phyloP scores from a whole-genome alignment of 2,329 filamentous ascomycete genomes.

The Hypoxylon sp. region DNA sequence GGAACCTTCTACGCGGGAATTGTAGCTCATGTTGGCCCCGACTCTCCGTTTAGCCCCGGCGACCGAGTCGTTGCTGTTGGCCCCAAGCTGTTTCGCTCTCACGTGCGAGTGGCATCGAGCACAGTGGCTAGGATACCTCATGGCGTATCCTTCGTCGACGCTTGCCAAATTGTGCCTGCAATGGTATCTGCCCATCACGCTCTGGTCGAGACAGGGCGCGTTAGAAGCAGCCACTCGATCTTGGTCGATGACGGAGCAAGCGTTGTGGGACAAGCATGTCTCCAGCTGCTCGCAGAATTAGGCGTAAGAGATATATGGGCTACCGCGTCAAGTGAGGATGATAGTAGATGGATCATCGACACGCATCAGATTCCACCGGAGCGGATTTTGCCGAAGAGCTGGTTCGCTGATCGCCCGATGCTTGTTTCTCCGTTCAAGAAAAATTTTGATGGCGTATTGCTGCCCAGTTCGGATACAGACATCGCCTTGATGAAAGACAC shows the following conservation, averaged over 20 bases:
- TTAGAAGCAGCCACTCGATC: neutral
- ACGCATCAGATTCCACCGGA: neutral
- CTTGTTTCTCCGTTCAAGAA: neutral
- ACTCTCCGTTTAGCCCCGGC: neutral
- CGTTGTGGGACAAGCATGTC: neutral
- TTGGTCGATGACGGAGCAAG: conserved; percentile 3
- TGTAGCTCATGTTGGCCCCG: neutral
- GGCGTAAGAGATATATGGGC: conserved; percentile 11
- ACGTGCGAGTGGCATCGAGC: neutral
- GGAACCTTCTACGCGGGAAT: conserved; percentile 6
- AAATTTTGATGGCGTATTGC: too few species aligned
- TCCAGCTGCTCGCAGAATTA: conserved; percentile 1
- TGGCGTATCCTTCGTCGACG: neutral
- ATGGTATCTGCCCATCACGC: neutral
- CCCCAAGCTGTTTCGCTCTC: conserved; percentile 11
- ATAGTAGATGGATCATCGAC: neutral
- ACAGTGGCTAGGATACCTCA: neutral
- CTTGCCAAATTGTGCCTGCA: neutral
- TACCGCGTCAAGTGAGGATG: conserved; percentile 3
- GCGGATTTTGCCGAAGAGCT: conserved; percentile 11
- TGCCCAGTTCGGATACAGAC: too few species aligned
- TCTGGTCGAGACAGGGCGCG: neutral
- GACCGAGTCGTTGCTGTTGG: conserved; percentile 6
- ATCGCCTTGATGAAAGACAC: neutral
- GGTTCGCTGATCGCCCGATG: conserved; percentile 4